A percentile compares a stretch with the other conserved stretches of the same genome.
Evolutionary conservation across 2,329 filamentous ascomycete genomes (phyloP).

Genomic region (Malbranchea cinnamomea): DNA sequence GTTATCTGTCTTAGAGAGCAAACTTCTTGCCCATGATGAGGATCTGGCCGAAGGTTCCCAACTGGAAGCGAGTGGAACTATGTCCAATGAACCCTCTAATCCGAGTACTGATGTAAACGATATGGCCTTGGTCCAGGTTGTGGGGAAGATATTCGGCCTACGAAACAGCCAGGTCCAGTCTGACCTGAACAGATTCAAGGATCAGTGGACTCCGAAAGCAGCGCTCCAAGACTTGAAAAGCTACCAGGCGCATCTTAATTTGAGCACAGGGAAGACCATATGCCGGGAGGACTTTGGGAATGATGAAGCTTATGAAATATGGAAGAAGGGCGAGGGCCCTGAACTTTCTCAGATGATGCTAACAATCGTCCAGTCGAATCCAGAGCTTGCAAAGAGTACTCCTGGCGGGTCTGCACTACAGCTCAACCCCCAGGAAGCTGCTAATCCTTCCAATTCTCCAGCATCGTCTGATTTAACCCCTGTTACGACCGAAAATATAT

Average conservation of each 20-base stretch:
- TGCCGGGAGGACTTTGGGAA: conserved; percentile 76
- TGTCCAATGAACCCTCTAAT: conserved; percentile 62
- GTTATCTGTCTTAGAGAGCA: conserved; percentile 73
- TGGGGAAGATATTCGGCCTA: conserved; percentile 73
- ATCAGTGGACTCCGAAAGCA: conserved; percentile 78
- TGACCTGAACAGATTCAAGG: conserved; percentile 70
- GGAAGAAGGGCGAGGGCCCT: conserved; percentile 79
- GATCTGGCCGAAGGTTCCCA: conserved; percentile 54
- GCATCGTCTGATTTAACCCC: conserved; percentile 34
- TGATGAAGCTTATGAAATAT: conserved; percentile 73
- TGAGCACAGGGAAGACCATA: conserved; percentile 62
- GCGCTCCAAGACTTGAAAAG: conserved; percentile 82
- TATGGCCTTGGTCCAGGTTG: conserved; percentile 82
- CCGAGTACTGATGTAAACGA: conserved; percentile 91
- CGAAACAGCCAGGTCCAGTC: conserved; percentile 66
- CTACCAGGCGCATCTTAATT: conserved; percentile 77
- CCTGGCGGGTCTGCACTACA: conserved; percentile 44
- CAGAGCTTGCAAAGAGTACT: conserved; percentile 66
- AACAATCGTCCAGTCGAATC: conserved; percentile 72
- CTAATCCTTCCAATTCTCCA: conserved; percentile 23
- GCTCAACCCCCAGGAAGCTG: conserved; percentile 31
- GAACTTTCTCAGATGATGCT: conserved; percentile 89
- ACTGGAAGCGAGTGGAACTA: conserved; percentile 40
- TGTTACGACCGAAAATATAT: conserved; percentile 31
- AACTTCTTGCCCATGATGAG: conserved; percentile 85